A percentile compares a stretch with the other conserved stretches of the same genome.
phyloP scores from a whole-genome alignment of 257 asterid species.

The Solanum paucissectum region DNA sequence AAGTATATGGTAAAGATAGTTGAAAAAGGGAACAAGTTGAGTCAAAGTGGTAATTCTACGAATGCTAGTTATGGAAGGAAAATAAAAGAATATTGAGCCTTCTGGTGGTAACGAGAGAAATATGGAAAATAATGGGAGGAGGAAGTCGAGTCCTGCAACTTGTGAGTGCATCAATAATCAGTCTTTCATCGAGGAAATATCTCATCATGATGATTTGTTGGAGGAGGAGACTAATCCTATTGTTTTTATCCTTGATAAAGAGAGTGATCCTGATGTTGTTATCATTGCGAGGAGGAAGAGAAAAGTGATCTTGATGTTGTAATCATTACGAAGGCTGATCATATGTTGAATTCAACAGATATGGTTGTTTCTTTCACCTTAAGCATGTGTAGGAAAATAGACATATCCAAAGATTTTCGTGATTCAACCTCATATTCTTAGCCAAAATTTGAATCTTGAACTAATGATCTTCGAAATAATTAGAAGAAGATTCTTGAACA shows the following conservation, averaged over 20 bases:
- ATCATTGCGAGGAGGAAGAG: no score
- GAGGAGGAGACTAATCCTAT: no score
- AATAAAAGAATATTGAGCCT: background rate
- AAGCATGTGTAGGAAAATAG: background rate
- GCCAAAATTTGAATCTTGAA: background rate
- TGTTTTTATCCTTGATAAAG: no score
- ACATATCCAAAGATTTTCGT: background rate
- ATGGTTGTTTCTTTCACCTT: background rate
- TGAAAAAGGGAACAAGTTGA: background rate
- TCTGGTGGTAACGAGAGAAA: no score
- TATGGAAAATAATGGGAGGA: no score
- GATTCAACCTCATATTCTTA: background rate
- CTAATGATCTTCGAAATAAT: background rate
- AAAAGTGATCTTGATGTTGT: background rate
- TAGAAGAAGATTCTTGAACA: background rate
- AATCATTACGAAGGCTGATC: background rate
- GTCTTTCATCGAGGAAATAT: background rate
- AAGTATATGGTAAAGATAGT: no score
- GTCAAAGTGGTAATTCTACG: background rate
- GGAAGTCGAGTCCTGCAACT: no score
- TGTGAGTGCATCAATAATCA: background rate
- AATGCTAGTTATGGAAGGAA: background rate
- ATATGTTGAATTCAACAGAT: background rate
- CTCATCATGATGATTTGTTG: background rate
- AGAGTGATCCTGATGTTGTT: no score